Evolutionary conservation across 345 rosid genomes (phyloP), one percentile per base, ranked within the genome.

Genomic region (Brassica nigra): DNA sequence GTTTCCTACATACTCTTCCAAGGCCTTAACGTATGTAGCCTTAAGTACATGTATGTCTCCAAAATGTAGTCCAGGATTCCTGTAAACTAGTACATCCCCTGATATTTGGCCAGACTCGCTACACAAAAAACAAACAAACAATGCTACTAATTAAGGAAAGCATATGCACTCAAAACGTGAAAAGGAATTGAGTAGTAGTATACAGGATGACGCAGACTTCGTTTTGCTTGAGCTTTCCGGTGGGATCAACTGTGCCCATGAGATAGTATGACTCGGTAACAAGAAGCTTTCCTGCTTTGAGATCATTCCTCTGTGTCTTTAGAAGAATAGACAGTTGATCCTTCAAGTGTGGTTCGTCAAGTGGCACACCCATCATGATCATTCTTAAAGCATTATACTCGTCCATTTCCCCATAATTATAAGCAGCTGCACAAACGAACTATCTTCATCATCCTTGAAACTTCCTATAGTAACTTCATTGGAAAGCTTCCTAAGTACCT

Each of bases 201-300:
- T 87, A 94, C 98, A 90, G 80, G 63, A 94, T 89, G 47, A 94
- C 78, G 81, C 97, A 84, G 75, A 94, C 97, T 94, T 94, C 91
- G 84, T 86, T 83, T n/a, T 80, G 70, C 83, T 86, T 81, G 12
- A 94, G 82, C 71, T 42, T 70, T 70, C 89, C 88, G 0, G 97
- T 88, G 55, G 98, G 98, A 81, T 94, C 95, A 23, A 80, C 88
- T 11, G 94, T 94, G 23, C 97, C 98, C 97, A 94, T 89, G 9
- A 94, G 79, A 84, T 94, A 88, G 76, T 85, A 89, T 27, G 91
- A 88, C 31, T 94, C 97, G 0, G 87, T 34, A 6, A 92, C 68
- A 8, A 86, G 94, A 71, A 94, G 86, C 71, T 8, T 92, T 65
- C 97, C 98, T 47, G 55, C 86, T 67, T 52, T 80, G 20, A 94